A percentile compares a stretch with the other conserved stretches of the same genome.
Conservation (phyloP, 495 filamentous ascomycete species). For the Annulohypoxylon nitens region DNA sequence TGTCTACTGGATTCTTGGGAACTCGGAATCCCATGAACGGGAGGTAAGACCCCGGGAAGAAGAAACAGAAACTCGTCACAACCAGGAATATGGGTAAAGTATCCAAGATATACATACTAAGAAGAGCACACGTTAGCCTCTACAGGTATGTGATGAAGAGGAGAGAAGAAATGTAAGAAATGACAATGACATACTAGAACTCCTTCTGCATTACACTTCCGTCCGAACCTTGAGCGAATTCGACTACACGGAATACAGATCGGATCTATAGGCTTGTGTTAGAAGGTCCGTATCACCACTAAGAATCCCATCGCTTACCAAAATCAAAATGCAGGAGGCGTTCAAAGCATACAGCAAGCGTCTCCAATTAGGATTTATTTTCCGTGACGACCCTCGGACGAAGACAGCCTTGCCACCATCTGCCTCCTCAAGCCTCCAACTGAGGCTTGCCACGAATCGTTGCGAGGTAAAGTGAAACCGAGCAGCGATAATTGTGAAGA, state of each 20-base stretch:
- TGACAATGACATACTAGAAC: slow-evolving; percentile 46
- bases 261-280: slow-evolving; percentile 50
- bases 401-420: slow-evolving; percentile 50
- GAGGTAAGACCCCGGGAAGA: slow-evolving; percentile 62
- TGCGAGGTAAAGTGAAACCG: slow-evolving; percentile 59
- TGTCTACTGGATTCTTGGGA: slow-evolving; percentile 43
- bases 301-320: slow-evolving; percentile 49
- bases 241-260: slow-evolving; percentile 56
- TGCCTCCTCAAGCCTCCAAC: slow-evolving; percentile 47
- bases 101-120: slow-evolving; percentile 53
- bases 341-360: slow-evolving; percentile 51
- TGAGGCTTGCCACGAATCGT: slow-evolving; percentile 50
- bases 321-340: slow-evolving; percentile 48
- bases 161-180: too few species aligned
- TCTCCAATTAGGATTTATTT: slow-evolving; percentile 55
- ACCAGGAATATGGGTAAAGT: slow-evolving; percentile 53
- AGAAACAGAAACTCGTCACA: slow-evolving; percentile 47
- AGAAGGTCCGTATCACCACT: neutral
- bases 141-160: neutral
- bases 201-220: slow-evolving; percentile 49
- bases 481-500: slow-evolving; percentile 55
- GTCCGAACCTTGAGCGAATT: slow-evolving; percentile 50
- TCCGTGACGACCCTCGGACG: slow-evolving; percentile 50
- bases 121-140: slow-evolving; percentile 25
- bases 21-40: slow-evolving; percentile 58